Evolutionary conservation across 148 eudicot genomes (phyloP).

Genomic region (Rhododendron griersonianum): DNA sequence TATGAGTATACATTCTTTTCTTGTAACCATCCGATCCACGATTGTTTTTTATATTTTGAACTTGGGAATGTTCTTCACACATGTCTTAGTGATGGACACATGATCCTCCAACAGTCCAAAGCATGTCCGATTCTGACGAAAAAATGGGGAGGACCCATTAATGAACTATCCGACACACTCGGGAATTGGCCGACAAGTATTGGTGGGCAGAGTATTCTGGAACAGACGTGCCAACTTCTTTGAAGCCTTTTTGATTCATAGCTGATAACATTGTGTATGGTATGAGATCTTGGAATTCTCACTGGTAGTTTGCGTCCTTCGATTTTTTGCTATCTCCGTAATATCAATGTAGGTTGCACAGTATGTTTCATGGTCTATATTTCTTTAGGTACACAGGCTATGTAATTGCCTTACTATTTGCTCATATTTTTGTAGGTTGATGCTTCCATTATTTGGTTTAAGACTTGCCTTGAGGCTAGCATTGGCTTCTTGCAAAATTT

Average conservation of each 20-base stretch:
- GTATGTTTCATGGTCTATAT: background rate
- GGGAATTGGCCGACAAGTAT: background rate
- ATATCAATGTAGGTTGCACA: background rate
- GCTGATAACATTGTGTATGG: background rate
- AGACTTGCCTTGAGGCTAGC: conserved; percentile 45
- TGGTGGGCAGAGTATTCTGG: background rate
- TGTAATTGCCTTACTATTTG: conserved; percentile 9
- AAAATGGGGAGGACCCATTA: background rate
- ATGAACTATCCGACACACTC: background rate
- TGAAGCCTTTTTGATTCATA: background rate
- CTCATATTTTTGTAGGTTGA: conserved; percentile 45
- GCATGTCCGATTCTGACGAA: background rate
- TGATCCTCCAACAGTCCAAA: background rate
- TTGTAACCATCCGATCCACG: background rate
- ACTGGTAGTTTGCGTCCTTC: background rate
- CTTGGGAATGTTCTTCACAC: background rate
- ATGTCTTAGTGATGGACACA: background rate
- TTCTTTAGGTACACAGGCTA: background rate
- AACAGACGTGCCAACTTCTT: background rate
- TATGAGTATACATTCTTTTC: background rate
- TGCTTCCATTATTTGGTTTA: conserved; percentile 48
- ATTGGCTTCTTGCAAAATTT: conserved; percentile 48
- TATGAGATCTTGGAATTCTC: background rate
- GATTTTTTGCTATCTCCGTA: background rate
- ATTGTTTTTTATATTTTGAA: background rate